phyloP scores from a whole-genome alignment of 2,329 filamentous ascomycete genomes.

The Ampelomyces quisqualis region DNA sequence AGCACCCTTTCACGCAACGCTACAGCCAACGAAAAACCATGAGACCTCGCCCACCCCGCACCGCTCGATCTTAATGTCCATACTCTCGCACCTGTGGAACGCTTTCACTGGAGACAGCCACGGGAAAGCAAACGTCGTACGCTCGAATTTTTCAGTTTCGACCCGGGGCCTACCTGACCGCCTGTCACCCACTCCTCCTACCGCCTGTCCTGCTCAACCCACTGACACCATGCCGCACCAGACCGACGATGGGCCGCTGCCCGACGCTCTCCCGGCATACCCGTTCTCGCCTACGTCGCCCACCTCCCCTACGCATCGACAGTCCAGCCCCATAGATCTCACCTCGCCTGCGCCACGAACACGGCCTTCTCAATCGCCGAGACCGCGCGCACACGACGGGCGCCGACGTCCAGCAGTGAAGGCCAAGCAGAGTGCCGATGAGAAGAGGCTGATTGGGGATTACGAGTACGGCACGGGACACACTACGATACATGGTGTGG shows the following conservation, averaged over 20 bases:
- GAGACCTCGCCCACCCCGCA: conserved; percentile 4
- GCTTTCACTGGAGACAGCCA: not conserved
- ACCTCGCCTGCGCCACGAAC: conserved; percentile 9
- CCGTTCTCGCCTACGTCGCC: conserved; percentile 7
- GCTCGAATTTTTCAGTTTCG: not conserved
- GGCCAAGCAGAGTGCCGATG: conserved; percentile 10
- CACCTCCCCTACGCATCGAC: not conserved
- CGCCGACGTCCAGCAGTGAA: not conserved
- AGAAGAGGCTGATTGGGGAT: conserved; percentile 18
- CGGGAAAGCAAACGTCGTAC: conserved; percentile 11
- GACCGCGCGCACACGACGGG: not conserved
- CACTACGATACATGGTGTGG: not conserved
- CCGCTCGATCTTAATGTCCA: conserved; percentile 6
- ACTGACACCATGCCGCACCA: conserved; percentile 24
- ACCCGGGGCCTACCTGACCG: not conserved
- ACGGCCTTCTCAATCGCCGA: not conserved
- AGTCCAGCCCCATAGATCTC: conserved; percentile 10
- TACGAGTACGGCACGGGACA: conserved; percentile 11
- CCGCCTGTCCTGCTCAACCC: conserved; percentile 1
- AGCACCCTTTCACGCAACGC: not conserved
- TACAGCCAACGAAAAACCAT: no score
- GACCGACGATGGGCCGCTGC: conserved; percentile 21
- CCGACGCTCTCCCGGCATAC: conserved; percentile 6
- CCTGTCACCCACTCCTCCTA: not conserved
- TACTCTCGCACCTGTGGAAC: not conserved